Evolutionary conservation across 345 rosid genomes (phyloP).

Genomic region (Mangifera indica): DNA sequence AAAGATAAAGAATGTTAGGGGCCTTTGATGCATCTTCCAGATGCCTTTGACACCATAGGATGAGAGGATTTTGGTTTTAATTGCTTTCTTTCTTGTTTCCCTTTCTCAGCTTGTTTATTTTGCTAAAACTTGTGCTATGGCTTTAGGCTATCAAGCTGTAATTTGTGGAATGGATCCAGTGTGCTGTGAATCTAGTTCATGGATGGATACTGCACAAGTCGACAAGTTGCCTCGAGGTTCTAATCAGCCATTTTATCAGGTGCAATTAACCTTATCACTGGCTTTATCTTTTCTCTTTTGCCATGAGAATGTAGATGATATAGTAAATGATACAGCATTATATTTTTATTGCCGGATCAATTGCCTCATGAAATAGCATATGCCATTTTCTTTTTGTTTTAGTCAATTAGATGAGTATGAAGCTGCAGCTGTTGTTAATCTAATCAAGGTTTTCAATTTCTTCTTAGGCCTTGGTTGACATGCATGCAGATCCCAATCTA

Average conservation of each 20-base stretch:
- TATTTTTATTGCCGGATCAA: too few species aligned
- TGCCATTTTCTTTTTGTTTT: neutral
- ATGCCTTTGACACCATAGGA: neutral
- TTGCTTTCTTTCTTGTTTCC: neutral
- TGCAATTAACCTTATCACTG: conserved; percentile 22
- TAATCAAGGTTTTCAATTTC: neutral
- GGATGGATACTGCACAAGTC: conserved; percentile 83
- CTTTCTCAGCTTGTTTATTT: neutral
- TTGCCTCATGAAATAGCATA: too few species aligned
- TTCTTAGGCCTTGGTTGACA: conserved; percentile 79
- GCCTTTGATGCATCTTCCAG: too few species aligned
- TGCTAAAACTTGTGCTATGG: conserved; percentile 2
- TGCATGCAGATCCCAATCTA: conserved; percentile 63
- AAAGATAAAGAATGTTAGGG: too few species aligned
- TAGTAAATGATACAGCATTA: too few species aligned
- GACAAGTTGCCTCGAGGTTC: conserved; percentile 72
- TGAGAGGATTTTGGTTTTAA: neutral
- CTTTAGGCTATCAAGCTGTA: conserved; percentile 76
- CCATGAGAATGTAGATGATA: neutral
- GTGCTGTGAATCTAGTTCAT: conserved; percentile 81
- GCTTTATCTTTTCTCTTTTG: neutral
- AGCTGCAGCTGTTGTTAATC: too few species aligned
- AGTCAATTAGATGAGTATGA: neutral
- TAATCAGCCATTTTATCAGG: conserved; percentile 98
- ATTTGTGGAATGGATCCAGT: conserved; percentile 96